phyloP scores from a whole-genome alignment of 176 grass and related monocot genomes.

The Alopecurus myosuroides region DNA sequence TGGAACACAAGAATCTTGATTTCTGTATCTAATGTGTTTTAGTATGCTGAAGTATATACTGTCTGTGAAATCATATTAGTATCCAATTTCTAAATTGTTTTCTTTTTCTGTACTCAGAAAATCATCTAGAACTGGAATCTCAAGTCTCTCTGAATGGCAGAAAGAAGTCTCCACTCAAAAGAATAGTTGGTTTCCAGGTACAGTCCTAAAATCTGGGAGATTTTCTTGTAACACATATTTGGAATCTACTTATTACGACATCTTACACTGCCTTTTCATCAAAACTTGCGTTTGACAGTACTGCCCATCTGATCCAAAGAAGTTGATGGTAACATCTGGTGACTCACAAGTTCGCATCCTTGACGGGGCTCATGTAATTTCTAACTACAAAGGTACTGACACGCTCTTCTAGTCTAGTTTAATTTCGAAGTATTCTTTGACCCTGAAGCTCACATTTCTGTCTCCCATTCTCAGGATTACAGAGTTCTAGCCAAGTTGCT shows the following conservation, averaged over 20 bases:
- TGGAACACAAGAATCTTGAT: background rate
- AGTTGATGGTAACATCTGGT: conserved; percentile 83
- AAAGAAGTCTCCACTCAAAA: conserved; percentile 86
- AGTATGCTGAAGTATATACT: background rate
- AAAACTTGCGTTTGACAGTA: conserved; percentile 49
- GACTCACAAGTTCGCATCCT: conserved; percentile 81
- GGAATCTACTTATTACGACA: background rate
- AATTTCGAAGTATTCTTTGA: background rate
- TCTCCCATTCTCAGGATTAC: conserved; percentile 35
- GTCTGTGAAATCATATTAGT: background rate
- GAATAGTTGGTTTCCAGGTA: conserved; percentile 92
- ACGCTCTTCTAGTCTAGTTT: background rate
- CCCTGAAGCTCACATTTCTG: conserved; percentile 8
- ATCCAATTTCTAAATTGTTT: conserved; percentile 12
- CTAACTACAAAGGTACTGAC: conserved; percentile 74
- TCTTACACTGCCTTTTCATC: conserved; percentile 16
- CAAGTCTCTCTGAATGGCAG: conserved; percentile 69
- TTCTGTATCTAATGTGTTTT: background rate
- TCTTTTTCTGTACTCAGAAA: conserved; percentile 39
- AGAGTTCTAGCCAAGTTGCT: conserved; percentile 56
- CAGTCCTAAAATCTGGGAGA: background rate
- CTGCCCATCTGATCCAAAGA: conserved; percentile 76
- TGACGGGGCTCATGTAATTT: conserved; percentile 61
- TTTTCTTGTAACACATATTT: conserved; percentile 3
- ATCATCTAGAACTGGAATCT: conserved; percentile 61